Evolutionary conservation across 1,284 basidiomycete genomes (phyloP).

Genomic region (Chiua sp.): DNA sequence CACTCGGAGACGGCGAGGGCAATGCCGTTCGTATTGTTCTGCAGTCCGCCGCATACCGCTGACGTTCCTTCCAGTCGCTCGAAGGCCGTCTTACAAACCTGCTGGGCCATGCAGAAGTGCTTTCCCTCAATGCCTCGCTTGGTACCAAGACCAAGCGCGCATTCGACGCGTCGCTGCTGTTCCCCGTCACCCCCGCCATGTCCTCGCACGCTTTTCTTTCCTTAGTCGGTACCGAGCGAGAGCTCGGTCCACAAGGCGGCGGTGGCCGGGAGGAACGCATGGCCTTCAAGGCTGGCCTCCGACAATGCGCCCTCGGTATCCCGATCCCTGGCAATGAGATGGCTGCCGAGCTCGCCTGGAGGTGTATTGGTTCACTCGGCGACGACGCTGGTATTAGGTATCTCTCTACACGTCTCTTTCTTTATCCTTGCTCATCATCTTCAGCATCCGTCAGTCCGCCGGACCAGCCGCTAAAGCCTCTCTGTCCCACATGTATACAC

Average conservation of each 20-base stretch:
- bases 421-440: constrained; percentile 11
- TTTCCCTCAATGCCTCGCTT: constrained; percentile 84
- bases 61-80: constrained; percentile 57
- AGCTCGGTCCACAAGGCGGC: constrained; percentile 32
- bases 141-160: constrained; percentile 91
- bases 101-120: constrained; percentile 90
- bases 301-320: constrained; percentile 10
- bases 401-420: constrained; percentile 7
- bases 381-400: constrained; percentile 84
- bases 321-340: constrained; percentile 62
- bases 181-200: constrained; percentile 64
- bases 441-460: constrained; percentile 83
- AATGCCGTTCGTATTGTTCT: constrained; percentile 69
- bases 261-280: constrained; percentile 32
- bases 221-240: constrained; percentile 34
- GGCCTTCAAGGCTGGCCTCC: constrained; percentile 23
- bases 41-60: constrained; percentile 2
- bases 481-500: constrained; percentile 77
- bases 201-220: constrained; percentile 46
- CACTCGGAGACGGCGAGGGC: constrained; percentile 94
- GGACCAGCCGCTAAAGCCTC: constrained; percentile 86
- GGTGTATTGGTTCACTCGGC: constrained; percentile 74
- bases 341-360: constrained; percentile 80
- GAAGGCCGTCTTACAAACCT: constrained; percentile 86
- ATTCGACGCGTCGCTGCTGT: constrained; percentile 70